phyloP scores from a whole-genome alignment of 1,284 basidiomycete genomes.

The Melampsora larici-populina region DNA sequence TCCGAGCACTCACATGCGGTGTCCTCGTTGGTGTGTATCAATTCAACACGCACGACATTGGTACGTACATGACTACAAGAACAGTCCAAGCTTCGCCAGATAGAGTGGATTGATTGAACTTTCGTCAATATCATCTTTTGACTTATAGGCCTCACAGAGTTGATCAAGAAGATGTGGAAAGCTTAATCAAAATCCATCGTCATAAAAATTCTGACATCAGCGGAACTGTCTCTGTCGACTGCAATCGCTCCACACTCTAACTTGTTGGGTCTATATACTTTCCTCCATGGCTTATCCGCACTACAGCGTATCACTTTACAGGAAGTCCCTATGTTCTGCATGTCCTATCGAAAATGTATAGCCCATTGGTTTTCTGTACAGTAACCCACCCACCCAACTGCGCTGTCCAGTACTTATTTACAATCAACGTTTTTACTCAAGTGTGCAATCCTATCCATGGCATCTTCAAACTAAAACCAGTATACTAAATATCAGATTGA shows the following conservation, averaged over 20 bases:
- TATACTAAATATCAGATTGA: too few relatives aligned
- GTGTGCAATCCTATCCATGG: too few relatives aligned
- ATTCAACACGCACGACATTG: slow-evolving; percentile 96
- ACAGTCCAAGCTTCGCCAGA: slow-evolving; percentile 37
- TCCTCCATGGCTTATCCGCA: neutral
- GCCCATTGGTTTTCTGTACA: too few relatives aligned
- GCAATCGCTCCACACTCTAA: neutral
- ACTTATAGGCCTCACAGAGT: slow-evolving; percentile 65
- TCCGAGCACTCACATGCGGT: slow-evolving; percentile 75
- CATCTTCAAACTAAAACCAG: too few relatives aligned
- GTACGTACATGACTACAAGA: slow-evolving; percentile 58
- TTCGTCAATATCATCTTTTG: slow-evolving; percentile 25
- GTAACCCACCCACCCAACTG: too few relatives aligned
- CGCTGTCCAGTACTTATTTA: too few relatives aligned
- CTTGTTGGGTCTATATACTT: neutral
- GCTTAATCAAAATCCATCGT: slow-evolving; percentile 57
- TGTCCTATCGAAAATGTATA: too few relatives aligned
- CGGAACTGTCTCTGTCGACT: neutral
- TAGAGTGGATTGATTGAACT: neutral
- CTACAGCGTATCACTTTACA: neutral
- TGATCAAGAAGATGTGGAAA: slow-evolving; percentile 66
- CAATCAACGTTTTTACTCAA: too few relatives aligned
- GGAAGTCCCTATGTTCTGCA: neutral
- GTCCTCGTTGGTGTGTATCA: slow-evolving; percentile 88
- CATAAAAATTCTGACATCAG: neutral